Conservation (phyloP, 495 filamentous ascomycete genomes). For the Penicillium paradoxum region DNA sequence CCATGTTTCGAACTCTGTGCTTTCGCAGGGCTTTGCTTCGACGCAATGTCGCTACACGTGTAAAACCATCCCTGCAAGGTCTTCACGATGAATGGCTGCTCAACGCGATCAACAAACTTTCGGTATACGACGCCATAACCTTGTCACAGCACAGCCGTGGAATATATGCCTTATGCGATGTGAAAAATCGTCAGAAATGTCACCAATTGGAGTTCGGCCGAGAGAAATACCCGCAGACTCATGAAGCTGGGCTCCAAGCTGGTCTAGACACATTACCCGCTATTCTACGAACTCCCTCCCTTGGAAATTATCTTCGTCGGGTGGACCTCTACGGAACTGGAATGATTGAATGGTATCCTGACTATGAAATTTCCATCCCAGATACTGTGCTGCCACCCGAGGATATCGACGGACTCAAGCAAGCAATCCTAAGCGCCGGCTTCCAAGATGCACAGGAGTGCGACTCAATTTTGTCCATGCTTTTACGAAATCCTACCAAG, state of each 20-base stretch:
- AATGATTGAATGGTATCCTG: background rate
- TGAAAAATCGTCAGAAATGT: background rate
- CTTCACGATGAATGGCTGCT: too few relatives aligned
- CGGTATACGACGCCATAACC: too few relatives aligned
- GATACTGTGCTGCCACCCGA: background rate
- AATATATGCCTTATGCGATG: too few relatives aligned
- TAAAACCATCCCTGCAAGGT: too few relatives aligned
- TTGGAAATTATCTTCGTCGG: background rate
- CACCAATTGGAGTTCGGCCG: background rate
- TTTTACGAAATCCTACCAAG: background rate
- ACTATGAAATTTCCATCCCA: background rate
- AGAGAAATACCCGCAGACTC: background rate
- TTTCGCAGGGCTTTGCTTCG: too few relatives aligned
- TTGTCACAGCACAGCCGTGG: too few relatives aligned
- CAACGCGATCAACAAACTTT: too few relatives aligned
- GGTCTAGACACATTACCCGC: background rate
- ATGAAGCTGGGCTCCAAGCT: background rate
- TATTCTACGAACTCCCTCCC: background rate
- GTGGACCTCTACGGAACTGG: background rate
- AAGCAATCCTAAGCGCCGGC: background rate
- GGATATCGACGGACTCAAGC: background rate
- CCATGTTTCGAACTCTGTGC: too few relatives aligned
- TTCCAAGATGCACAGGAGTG: background rate
- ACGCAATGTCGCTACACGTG: too few relatives aligned
- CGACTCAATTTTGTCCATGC: background rate